These are phyloP conservation scores for Wallacemonas sp. DNA, from an alignment of 208 protist species.

Conservation along the genomic window DNA sequence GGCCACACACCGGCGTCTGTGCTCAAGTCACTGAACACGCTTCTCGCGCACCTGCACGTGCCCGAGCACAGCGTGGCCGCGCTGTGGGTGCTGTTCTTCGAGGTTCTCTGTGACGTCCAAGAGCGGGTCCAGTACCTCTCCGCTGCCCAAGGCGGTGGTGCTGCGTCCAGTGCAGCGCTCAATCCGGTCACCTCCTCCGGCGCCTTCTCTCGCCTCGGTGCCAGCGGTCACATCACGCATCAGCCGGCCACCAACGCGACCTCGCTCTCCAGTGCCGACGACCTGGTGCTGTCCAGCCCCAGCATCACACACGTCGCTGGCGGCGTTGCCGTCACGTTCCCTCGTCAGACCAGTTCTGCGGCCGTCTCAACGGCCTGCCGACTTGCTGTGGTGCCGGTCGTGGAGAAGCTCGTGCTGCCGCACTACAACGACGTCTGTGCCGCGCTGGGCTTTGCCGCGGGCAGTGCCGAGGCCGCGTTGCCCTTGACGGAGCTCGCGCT, in stretches of 20 bases:
- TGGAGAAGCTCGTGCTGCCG: slow-evolving; percentile 12
- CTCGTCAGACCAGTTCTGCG: not conserved
- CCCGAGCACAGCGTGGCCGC: slow-evolving; percentile 31
- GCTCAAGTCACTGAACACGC: slow-evolving; percentile 25
- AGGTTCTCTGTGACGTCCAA: slow-evolving; percentile 48
- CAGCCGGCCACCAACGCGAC: not conserved
- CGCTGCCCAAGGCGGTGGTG: not conserved
- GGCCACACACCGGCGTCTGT: slow-evolving; percentile 22
- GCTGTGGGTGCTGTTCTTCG: slow-evolving; percentile 35
- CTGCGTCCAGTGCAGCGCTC: not conserved
- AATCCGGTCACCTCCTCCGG: not conserved
- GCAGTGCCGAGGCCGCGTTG: not conserved
- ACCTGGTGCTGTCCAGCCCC: not conserved
- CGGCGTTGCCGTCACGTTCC: not conserved
- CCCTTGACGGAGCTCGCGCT: not conserved
- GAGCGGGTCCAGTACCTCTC: not conserved
- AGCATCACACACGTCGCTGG: not conserved
- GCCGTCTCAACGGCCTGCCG: not conserved
- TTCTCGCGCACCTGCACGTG: slow-evolving; percentile 55
- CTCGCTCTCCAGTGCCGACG: slow-evolving; percentile 12
- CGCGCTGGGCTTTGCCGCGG: not conserved
- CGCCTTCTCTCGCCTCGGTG: not conserved
- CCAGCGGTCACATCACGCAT: not conserved
- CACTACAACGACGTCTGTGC: slow-evolving; percentile 6
- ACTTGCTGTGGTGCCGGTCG: not conserved